phyloP scores from a whole-genome alignment of 192 early-diverging fungal genomes.

The Rhizoclosmatium globosum region DNA sequence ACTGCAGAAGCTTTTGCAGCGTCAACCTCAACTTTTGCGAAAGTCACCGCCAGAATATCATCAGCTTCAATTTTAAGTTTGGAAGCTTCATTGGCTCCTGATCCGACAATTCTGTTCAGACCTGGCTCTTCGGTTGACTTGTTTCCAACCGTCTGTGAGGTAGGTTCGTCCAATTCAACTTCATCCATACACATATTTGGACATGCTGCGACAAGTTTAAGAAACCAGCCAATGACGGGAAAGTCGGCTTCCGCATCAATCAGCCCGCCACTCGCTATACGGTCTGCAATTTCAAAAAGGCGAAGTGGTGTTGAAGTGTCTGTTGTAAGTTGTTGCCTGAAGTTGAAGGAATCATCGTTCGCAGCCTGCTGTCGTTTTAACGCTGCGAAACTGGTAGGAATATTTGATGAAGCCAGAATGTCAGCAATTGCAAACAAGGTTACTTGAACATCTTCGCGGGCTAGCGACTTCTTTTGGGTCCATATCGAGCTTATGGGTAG shows the following conservation, averaged over 20 bases:
- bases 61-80: constrained; percentile 11
- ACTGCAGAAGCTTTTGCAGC: background rate
- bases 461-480: constrained; percentile 14
- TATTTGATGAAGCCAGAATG: constrained; percentile 13
- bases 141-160: background rate
- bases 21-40: constrained; percentile 17
- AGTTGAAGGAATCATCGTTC: constrained; percentile 22
- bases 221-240: constrained; percentile 26
- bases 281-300: constrained; percentile 26
- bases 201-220: constrained; percentile 15
- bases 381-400: constrained; percentile 3
- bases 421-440: constrained; percentile 25
- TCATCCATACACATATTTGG: constrained; percentile 11
- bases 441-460: constrained; percentile 23
- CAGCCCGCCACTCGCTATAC: constrained; percentile 13
- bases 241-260: constrained; percentile 12
- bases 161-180: background rate
- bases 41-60: constrained; percentile 19
- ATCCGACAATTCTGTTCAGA: background rate
- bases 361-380: constrained; percentile 12
- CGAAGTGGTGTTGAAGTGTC: constrained; percentile 22
- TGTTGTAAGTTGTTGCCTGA: background rate
- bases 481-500: constrained; percentile 19
- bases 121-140: background rate
- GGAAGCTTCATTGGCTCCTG: background rate